Conservation (phyloP, 106 monocot genomes). For the Vanilla planifolia region DNA sequence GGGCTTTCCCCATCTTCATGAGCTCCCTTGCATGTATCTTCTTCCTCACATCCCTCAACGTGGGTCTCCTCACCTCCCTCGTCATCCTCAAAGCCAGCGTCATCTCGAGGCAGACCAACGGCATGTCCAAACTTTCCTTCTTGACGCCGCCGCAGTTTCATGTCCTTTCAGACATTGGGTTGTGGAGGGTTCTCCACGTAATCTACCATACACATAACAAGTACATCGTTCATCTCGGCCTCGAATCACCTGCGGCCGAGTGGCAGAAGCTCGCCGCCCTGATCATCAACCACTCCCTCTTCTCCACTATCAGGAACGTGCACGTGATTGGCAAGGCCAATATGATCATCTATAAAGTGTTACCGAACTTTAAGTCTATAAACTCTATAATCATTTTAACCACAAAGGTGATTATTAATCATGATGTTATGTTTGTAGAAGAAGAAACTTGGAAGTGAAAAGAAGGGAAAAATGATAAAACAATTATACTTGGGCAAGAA, state of each 20-base stretch:
- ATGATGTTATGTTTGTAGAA: too few relatives aligned
- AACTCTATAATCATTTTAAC: too few relatives aligned
- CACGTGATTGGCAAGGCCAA: conserved; percentile 15
- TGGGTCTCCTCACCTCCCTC: conserved; percentile 19
- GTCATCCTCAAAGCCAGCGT: conserved; percentile 6
- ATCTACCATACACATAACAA: conserved; percentile 18
- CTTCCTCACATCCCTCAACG: conserved; percentile 20
- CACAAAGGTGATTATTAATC: too few relatives aligned
- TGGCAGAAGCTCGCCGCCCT: conserved; percentile 3
- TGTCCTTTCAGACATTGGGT: neutral
- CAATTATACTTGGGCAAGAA: too few relatives aligned
- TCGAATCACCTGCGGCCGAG: conserved; percentile 9
- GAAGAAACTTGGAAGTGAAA: too few relatives aligned
- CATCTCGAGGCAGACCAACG: neutral
- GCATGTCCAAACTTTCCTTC: neutral
- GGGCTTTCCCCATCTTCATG: conserved; percentile 5
- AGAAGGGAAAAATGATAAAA: too few relatives aligned
- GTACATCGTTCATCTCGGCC: conserved; percentile 13
- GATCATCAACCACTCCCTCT: neutral
- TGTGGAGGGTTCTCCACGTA: conserved; percentile 6
- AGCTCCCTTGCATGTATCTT: conserved; percentile 7
- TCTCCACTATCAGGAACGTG: conserved; percentile 7
- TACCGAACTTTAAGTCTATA: too few relatives aligned
- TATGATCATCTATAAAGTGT: conserved; percentile 17
- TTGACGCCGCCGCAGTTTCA: neutral